Conservation (phyloP, 108 stramenopile species). For the Skeletonema tropicum region DNA sequence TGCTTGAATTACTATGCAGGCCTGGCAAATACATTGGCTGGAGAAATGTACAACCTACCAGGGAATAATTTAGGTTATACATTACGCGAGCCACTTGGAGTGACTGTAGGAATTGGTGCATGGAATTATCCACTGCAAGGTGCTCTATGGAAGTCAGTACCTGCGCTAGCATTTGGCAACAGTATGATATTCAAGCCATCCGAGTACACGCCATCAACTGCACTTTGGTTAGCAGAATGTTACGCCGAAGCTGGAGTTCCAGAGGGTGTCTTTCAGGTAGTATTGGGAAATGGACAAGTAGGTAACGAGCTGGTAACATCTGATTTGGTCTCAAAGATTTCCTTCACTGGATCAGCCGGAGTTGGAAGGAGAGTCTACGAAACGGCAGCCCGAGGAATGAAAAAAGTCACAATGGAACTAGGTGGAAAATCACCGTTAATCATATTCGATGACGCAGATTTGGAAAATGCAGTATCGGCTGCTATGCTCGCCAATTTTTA, state of each 20-base stretch:
- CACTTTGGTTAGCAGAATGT: conserved; percentile 69
- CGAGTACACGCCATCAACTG: conserved; percentile 89
- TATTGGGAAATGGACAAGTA: conserved; percentile 75
- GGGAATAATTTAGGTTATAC: conserved; percentile 34
- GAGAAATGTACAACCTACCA: conserved; percentile 28
- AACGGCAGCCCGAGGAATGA: conserved; percentile 44
- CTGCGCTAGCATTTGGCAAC: conserved; percentile 90
- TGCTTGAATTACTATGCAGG: conserved; percentile 61
- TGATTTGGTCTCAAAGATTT: conserved; percentile 73
- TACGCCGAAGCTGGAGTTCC: conserved; percentile 86
- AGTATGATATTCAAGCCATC: conserved; percentile 94
- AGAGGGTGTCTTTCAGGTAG: conserved; percentile 82
- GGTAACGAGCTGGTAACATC: conserved; percentile 64
- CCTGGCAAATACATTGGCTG: conserved; percentile 34
- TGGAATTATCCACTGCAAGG: conserved; percentile 93
- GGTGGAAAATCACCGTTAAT: conserved; percentile 90
- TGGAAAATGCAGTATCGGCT: conserved; percentile 65
- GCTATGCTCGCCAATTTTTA: conserved; percentile 72
- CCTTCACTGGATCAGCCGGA: conserved; percentile 75
- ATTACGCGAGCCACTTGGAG: conserved; percentile 80
- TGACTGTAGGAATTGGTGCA: conserved; percentile 78
- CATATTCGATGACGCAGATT: conserved; percentile 75
- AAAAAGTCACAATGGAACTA: conserved; percentile 77
- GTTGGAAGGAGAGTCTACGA: conserved; percentile 63
- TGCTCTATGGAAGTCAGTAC: conserved; percentile 84